Percentiles rank a stretch among this genome's conserved stretches.
These are phyloP conservation scores for Trichoderma asperelloides DNA, from an alignment of 495 filamentous ascomycete genomes.

Conservation along the genomic window DNA sequence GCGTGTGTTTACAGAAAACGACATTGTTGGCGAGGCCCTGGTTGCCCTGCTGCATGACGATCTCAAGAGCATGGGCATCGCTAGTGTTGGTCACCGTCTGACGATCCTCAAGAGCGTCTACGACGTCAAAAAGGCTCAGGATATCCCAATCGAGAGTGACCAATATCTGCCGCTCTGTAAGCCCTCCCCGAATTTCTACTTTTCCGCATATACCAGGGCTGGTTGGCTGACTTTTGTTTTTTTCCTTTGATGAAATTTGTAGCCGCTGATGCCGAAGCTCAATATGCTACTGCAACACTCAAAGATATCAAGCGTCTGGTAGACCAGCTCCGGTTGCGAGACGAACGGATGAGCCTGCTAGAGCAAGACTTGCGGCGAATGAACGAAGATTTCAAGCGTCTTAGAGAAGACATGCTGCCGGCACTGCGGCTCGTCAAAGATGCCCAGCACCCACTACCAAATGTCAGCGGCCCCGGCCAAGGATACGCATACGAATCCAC, in stretches of 20 bases:
- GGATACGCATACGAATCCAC: slow-evolving; percentile 38
- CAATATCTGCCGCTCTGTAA: slow-evolving; percentile 91
- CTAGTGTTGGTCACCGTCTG: slow-evolving; percentile 85
- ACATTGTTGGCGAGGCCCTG: slow-evolving; percentile 85
- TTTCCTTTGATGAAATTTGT: slow-evolving; percentile 2
- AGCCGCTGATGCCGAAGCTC: slow-evolving; percentile 84
- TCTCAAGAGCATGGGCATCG: slow-evolving; percentile 86
- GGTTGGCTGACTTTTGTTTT: slow-evolving; percentile 8
- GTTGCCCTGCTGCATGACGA: slow-evolving; percentile 86
- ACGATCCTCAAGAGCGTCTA: slow-evolving; percentile 93
- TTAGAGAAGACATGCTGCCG: slow-evolving; percentile 86
- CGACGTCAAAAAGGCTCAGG: slow-evolving; percentile 86
- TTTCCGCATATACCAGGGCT: background rate
- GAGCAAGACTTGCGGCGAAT: slow-evolving; percentile 74
- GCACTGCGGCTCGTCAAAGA: slow-evolving; percentile 86
- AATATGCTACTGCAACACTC: slow-evolving; percentile 76
- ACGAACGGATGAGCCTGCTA: slow-evolving; percentile 72
- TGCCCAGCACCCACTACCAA: slow-evolving; percentile 75
- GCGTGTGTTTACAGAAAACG: slow-evolving; percentile 58
- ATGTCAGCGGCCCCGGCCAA: slow-evolving; percentile 29
- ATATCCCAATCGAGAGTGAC: slow-evolving; percentile 81
- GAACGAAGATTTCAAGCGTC: slow-evolving; percentile 71
- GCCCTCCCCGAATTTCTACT: slow-evolving; percentile 25
- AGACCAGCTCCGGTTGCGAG: slow-evolving; percentile 73
- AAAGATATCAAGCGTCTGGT: slow-evolving; percentile 87